phyloP scores from a whole-genome alignment of 495 filamentous ascomycete species.

The Pyrenula aspistea region DNA sequence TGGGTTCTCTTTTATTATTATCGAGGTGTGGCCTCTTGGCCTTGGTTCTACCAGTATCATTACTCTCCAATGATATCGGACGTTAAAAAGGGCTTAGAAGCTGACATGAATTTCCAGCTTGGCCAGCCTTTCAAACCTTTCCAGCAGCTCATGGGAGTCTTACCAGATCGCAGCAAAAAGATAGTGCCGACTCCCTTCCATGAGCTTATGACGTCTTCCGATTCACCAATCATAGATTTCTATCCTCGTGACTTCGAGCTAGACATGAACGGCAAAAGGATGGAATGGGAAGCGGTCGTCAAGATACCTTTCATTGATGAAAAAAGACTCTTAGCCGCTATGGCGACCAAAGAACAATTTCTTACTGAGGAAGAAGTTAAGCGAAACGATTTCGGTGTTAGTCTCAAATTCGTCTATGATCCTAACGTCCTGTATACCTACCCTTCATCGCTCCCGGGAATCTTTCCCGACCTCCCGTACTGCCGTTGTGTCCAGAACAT shows the following conservation, averaged over 20 bases:
- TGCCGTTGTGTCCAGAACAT: slow-evolving; percentile 91
- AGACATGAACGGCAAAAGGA: slow-evolving; percentile 99
- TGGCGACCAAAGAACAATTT: slow-evolving; percentile 68
- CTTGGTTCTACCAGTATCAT: slow-evolving; percentile 95
- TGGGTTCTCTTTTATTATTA: slow-evolving; percentile 99
- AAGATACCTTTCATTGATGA: slow-evolving; percentile 99
- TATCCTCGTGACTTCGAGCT: slow-evolving; percentile 96
- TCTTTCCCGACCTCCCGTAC: slow-evolving; percentile 80
- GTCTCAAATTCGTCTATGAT: slow-evolving; percentile 84
- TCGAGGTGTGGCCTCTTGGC: slow-evolving; percentile 91
- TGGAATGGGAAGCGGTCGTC: slow-evolving; percentile 99
- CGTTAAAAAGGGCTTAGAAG: slow-evolving; percentile 75
- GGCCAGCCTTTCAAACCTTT: slow-evolving; percentile 91
- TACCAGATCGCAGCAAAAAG: slow-evolving; percentile 92
- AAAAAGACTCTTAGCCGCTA: slow-evolving; percentile 65
- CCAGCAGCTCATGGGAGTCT: slow-evolving; percentile 96
- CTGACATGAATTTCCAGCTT: slow-evolving; percentile 81
- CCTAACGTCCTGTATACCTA: slow-evolving; percentile 66
- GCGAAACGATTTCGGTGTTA: slow-evolving; percentile 83
- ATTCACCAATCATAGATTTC: slow-evolving; percentile 97
- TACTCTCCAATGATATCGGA: slow-evolving; percentile 97
- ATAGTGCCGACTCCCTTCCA: slow-evolving; percentile 85
- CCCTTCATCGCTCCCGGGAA: slow-evolving; percentile 71
- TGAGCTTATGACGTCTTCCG: slow-evolving; percentile 77
- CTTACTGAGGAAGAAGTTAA: slow-evolving; percentile 64